A percentile compares a stretch with the other conserved stretches of the same genome.
phyloP scores from a whole-genome alignment of 208 protist species.

The Vickermania ingenoplastis region DNA sequence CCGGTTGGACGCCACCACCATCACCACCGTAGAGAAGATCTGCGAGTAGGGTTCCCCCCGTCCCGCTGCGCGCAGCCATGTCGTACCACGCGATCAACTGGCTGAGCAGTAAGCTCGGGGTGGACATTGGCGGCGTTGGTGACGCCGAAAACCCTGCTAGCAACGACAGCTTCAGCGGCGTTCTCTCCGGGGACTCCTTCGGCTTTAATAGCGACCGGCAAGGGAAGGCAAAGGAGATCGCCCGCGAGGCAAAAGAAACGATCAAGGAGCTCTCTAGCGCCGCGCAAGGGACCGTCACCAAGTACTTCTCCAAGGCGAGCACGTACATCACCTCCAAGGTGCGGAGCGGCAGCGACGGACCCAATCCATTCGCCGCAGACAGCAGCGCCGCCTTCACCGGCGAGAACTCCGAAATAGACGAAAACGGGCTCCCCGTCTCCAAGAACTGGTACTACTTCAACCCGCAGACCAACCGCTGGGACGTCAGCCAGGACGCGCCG shows the following conservation, averaged over 20 bases:
- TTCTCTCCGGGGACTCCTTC: neutral
- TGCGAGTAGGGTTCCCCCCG: too few species aligned
- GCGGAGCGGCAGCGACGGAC: neutral
- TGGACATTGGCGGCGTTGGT: conserved; percentile 47
- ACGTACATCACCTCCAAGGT: neutral
- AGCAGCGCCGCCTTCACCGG: conserved; percentile 12
- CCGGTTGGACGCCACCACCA: too few species aligned
- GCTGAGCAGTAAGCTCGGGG: conserved; percentile 68
- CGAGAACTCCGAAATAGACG: conserved; percentile 52
- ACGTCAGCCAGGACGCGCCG: conserved; percentile 59
- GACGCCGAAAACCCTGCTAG: conserved; percentile 1
- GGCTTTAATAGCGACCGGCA: neutral
- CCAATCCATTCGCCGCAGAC: neutral
- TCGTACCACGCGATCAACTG: conserved; percentile 61
- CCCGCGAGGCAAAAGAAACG: neutral
- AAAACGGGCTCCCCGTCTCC: conserved; percentile 66
- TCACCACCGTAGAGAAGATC: too few species aligned
- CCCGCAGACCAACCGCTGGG: conserved; percentile 54
- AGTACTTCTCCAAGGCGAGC: neutral
- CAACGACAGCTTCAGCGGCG: neutral
- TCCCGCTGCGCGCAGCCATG: too few species aligned
- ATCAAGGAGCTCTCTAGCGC: neutral
- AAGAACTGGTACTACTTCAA: conserved; percentile 85
- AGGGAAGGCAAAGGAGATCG: neutral
- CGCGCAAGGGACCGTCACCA: neutral